phyloP scores from a whole-genome alignment of 768 basidiomycete genomes.

The Mycena albidolilacea region DNA sequence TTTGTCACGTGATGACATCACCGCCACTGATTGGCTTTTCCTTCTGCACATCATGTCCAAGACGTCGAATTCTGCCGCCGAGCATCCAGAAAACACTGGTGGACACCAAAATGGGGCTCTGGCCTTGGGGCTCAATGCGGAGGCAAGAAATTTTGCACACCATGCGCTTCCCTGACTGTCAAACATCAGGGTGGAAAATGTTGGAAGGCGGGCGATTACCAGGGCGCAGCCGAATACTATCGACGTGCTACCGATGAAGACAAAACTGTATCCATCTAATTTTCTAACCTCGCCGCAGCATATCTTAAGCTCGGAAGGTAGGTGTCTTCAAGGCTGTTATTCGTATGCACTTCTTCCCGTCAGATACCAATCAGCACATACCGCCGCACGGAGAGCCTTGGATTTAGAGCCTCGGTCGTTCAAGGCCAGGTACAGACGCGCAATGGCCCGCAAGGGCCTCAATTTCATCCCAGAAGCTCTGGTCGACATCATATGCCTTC shows the following conservation, averaged over 20 bases:
- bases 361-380: neutral
- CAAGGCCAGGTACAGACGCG: slow-evolving; percentile 22
- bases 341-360: no score
- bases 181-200: slow-evolving; percentile 4
- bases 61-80: no score
- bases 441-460: slow-evolving; percentile 24
- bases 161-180: neutral
- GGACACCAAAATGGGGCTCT: neutral
- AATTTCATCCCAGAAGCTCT: slow-evolving; percentile 15
- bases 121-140: neutral
- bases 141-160: neutral
- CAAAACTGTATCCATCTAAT: neutral
- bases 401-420: slow-evolving; percentile 1
- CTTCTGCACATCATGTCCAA: no score
- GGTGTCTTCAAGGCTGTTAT: neutral
- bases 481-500: slow-evolving; percentile 9
- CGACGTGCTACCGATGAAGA: slow-evolving; percentile 1
- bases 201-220: slow-evolving; percentile 16
- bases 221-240: slow-evolving; percentile 2
- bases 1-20: no score
- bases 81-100: no score
- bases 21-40: no score
- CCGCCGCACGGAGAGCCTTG: slow-evolving; percentile 9
- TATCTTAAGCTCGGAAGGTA: slow-evolving; percentile 8
- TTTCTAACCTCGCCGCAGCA: slow-evolving; percentile 12